A percentile compares a stretch with the other conserved stretches of the same genome.
Conservation (phyloP, 805 yeast species). For the Candida patagonica region DNA sequence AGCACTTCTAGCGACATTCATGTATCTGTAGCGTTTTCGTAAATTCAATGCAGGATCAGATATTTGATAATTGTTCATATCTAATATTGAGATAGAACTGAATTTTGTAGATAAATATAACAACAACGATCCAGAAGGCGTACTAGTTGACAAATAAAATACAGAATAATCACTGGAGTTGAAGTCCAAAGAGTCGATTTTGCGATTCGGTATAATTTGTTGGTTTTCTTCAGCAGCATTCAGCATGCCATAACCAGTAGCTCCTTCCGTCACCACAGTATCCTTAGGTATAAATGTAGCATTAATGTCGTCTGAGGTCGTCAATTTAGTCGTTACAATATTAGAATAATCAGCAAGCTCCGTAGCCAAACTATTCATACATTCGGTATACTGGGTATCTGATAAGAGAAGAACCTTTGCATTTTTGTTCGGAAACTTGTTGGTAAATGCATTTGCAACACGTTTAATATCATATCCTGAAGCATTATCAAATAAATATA, state of each 20-base stretch:
- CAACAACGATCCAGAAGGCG: constrained; percentile 71
- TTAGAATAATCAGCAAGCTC: constrained; percentile 28
- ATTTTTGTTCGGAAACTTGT: constrained; percentile 24
- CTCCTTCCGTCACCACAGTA: neutral
- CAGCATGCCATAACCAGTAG: too few relatives aligned
- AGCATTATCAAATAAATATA: constrained; percentile 52
- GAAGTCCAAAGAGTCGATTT: constrained; percentile 13
- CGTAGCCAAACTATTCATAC: constrained; percentile 32
- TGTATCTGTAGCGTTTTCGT: constrained; percentile 72
- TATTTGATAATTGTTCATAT: constrained; percentile 28
- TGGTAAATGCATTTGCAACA: constrained; percentile 29
- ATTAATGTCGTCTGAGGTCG: neutral
- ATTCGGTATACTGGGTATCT: constrained; percentile 55
- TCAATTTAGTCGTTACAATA: constrained; percentile 19
- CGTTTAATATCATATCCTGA: constrained; percentile 33
- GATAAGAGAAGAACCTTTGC: constrained; percentile 50
- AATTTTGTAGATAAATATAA: constrained; percentile 69
- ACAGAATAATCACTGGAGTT: constrained; percentile 41
- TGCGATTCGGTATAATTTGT: constrained; percentile 18
- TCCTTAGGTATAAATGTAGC: constrained; percentile 4
- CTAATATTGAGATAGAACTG: constrained; percentile 40
- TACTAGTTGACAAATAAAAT: constrained; percentile 43
- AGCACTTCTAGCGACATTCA: constrained; percentile 85
- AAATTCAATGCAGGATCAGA: constrained; percentile 57
- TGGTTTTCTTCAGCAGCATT: neutral